phyloP scores from a whole-genome alignment of 2,329 filamentous ascomycete species.

The Dothidotthia symphoricarpi region DNA sequence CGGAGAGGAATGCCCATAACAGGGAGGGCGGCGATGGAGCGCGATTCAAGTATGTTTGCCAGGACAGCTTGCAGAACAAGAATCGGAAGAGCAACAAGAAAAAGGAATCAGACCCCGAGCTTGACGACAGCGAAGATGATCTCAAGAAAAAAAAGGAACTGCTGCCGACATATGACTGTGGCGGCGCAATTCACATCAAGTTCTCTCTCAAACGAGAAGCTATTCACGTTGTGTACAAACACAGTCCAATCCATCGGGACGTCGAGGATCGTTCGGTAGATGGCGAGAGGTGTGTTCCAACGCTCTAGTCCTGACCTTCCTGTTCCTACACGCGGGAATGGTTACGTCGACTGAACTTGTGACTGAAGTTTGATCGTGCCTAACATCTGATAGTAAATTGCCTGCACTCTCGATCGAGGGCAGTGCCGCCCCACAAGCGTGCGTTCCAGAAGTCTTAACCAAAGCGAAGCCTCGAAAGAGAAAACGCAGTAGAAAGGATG shows the following conservation, averaged over 20 bases:
- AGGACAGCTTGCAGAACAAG: slow-evolving; percentile 35
- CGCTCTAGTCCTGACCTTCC: slow-evolving; percentile 5
- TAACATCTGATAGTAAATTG: no score
- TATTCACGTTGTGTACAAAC: slow-evolving; percentile 39
- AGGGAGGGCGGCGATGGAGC: slow-evolving; percentile 31
- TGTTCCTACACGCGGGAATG: no score
- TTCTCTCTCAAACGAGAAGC: slow-evolving; percentile 38
- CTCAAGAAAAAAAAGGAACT: slow-evolving; percentile 3
- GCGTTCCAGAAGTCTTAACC: no score
- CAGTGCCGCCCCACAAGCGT: no score
- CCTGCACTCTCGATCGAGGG: no score
- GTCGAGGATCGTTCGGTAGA: slow-evolving; percentile 12
- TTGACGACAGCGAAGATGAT: slow-evolving; percentile 7
- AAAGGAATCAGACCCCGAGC: slow-evolving; percentile 16
- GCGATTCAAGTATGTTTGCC: slow-evolving; percentile 36
- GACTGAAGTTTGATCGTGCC: no score
- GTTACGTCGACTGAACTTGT: no score
- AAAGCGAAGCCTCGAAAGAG: no score
- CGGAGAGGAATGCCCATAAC: slow-evolving; percentile 31
- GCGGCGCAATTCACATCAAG: slow-evolving; percentile 36
- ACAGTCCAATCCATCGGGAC: slow-evolving; percentile 36
- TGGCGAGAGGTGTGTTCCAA: slow-evolving; percentile 23
- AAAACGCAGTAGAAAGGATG: slow-evolving; percentile 19
- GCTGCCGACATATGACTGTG: slow-evolving; percentile 33
- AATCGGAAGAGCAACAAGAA: slow-evolving; percentile 26